Evolutionary conservation across 768 basidiomycete species (phyloP).

Genomic region (Pisolithus tinctorius): DNA sequence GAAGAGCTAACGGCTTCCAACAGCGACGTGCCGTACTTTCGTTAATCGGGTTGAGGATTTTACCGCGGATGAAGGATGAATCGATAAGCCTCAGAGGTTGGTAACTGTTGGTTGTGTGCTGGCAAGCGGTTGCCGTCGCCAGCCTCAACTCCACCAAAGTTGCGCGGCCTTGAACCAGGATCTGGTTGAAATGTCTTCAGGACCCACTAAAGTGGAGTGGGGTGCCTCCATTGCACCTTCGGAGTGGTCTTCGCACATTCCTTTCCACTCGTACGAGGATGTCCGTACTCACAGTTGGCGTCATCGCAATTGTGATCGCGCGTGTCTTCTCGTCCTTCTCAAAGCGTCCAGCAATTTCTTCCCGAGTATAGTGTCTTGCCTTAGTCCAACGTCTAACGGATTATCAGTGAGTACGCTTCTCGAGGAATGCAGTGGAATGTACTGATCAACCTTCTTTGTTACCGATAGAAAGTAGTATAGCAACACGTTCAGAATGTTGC

Average conservation of each 20-base stretch:
- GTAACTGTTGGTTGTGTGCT: too few relatives aligned
- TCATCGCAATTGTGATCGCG: not conserved
- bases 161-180: too few relatives aligned
- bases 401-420: constrained; percentile 13
- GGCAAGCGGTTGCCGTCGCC: too few relatives aligned
- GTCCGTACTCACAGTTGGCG: not conserved
- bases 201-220: too few relatives aligned
- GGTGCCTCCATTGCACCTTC: too few relatives aligned
- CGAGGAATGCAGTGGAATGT: not conserved
- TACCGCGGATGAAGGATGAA: too few relatives aligned
- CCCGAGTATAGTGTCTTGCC: constrained; percentile 9
- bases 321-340: not conserved
- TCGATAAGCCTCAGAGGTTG: too few relatives aligned
- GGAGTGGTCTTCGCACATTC: not conserved
- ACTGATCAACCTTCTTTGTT: not conserved
- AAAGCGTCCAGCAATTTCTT: not conserved
- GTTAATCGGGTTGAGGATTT: too few relatives aligned
- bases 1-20: too few relatives aligned
- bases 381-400: constrained; percentile 9
- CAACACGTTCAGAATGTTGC: constrained; percentile 8
- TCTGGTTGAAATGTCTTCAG: too few relatives aligned
- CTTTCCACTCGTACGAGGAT: not conserved
- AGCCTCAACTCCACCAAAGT: too few relatives aligned
- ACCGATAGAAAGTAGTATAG: constrained; percentile 10
- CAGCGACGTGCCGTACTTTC: too few relatives aligned